Evolutionary conservation across 148 eudicot species (phyloP).

Genomic region (Linanthus parryae): DNA sequence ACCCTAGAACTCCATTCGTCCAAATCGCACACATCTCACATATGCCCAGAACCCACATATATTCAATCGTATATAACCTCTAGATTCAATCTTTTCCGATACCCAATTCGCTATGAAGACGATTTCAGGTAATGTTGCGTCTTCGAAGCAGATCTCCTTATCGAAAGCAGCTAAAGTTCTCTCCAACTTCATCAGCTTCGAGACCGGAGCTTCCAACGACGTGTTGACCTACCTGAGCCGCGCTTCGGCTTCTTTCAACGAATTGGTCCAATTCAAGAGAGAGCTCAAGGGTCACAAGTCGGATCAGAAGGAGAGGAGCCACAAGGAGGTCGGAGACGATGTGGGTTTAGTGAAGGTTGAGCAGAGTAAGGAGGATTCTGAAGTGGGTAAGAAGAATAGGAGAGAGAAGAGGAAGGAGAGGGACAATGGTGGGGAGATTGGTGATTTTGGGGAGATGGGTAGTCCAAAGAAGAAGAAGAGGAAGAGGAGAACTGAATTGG

Average conservation of each 20-base stretch:
- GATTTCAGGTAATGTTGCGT: conserved; percentile 32
- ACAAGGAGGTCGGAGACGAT: neutral
- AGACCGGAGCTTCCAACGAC: conserved; percentile 50
- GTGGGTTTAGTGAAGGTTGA: neutral
- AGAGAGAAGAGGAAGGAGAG: conserved; percentile 22
- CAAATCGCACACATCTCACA: too few species aligned
- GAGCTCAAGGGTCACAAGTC: conserved; percentile 17
- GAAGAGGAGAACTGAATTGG: too few species aligned
- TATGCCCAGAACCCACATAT: too few species aligned
- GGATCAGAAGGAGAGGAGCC: conserved; percentile 8
- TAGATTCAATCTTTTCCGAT: too few species aligned
- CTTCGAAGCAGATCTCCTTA: conserved; percentile 34
- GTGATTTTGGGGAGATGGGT: too few species aligned
- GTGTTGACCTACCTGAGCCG: conserved; percentile 41
- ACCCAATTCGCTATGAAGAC: too few species aligned
- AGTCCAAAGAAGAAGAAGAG: too few species aligned
- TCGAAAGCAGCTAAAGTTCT: conserved; percentile 42
- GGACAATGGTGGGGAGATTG: conserved; percentile 20
- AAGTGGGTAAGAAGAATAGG: conserved; percentile 4
- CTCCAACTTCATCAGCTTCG: conserved; percentile 32
- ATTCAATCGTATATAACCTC: too few species aligned
- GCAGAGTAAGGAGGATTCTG: neutral
- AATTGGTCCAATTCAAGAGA: conserved; percentile 37
- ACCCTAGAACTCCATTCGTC: too few species aligned
- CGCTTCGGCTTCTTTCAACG: conserved; percentile 36